Percentiles rank a stretch among this genome's conserved stretches.
phyloP scores from a whole-genome alignment of 2,329 filamentous ascomycete species.

The Parastagonospora avenae region DNA sequence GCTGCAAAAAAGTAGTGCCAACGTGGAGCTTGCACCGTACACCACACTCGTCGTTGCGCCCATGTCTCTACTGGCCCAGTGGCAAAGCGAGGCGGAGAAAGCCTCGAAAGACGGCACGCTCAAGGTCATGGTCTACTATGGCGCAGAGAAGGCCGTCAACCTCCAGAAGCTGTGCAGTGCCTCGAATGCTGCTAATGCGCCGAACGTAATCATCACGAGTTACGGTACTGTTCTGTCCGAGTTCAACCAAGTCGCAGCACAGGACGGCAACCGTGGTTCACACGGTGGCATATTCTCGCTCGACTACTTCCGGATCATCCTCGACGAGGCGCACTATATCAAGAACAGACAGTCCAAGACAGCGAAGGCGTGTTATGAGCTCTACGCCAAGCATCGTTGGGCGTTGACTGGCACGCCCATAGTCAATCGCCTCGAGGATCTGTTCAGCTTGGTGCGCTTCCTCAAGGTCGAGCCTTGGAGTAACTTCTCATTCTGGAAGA shows the following conservation, averaged over 20 bases:
- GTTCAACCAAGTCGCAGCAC: constrained; percentile 74
- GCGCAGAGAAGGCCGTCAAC: constrained; percentile 79
- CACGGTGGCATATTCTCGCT: constrained; percentile 81
- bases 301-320: constrained; percentile 91
- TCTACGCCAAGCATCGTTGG: constrained; percentile 87
- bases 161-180: constrained; percentile 78
- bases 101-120: constrained; percentile 84
- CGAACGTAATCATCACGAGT: constrained; percentile 91
- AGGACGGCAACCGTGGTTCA: constrained; percentile 66
- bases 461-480: constrained; percentile 96
- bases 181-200: constrained; percentile 74
- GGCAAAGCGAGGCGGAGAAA: constrained; percentile 93
- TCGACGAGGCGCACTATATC: constrained; percentile 94
- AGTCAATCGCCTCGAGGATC: constrained; percentile 91
- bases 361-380: constrained; percentile 90
- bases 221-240: constrained; percentile 93
- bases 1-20: constrained; percentile 61
- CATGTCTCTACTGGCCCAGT: constrained; percentile 95
- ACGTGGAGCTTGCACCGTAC: constrained; percentile 73
- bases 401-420: constrained; percentile 94
- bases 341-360: constrained; percentile 89
- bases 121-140: constrained; percentile 90
- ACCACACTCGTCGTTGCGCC: constrained; percentile 96
- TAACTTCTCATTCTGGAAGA: constrained; percentile 99
- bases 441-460: constrained; percentile 92